phyloP scores from a whole-genome alignment of 2,329 filamentous ascomycete genomes.

The Penicillium sp. region DNA sequence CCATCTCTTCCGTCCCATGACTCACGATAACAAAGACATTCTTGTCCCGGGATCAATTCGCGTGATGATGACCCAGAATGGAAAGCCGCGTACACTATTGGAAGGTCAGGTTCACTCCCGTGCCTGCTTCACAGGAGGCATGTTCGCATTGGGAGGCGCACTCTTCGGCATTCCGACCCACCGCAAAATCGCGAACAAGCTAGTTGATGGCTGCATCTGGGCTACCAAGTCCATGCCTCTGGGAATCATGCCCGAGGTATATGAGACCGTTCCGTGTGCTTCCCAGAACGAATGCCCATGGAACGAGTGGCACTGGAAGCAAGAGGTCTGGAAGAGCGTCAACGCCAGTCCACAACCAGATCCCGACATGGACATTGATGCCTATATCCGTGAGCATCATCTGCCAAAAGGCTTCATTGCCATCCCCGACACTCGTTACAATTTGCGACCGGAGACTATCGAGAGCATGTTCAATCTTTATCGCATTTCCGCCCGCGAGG shows the following conservation, averaged over 20 bases:
- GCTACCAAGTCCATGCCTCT: constrained; percentile 51
- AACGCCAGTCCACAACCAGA: constrained; percentile 1
- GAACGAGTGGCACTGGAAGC: constrained; percentile 35
- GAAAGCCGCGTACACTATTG: constrained; percentile 9
- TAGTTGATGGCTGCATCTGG: constrained; percentile 60
- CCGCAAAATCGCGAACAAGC: constrained; percentile 49
- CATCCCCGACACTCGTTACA: constrained; percentile 16
- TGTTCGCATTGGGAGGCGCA: constrained; percentile 55
- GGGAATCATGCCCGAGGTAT: constrained; percentile 58
- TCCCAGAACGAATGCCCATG: constrained; percentile 43
- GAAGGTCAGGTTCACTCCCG: constrained; percentile 52
- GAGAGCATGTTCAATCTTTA: constrained; percentile 90
- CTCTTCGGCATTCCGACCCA: constrained; percentile 54
- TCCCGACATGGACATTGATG: constrained; percentile 7
- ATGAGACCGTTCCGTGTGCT: constrained; percentile 45
- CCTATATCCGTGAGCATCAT: constrained; percentile 13
- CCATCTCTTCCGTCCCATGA: constrained; percentile 53
- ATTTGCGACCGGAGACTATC: constrained; percentile 73
- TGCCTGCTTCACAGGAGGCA: constrained; percentile 57
- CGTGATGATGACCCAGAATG: constrained; percentile 18
- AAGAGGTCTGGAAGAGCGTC: constrained; percentile 24
- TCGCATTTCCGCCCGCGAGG: constrained; percentile 76
- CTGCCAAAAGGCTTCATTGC: constrained; percentile 19
- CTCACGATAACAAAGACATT: constrained; percentile 47
- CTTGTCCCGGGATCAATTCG: constrained; percentile 48